A percentile compares a stretch with the other conserved stretches of the same genome.
Evolutionary conservation across 352 stramenopile species (phyloP).

Genomic region (Globisporangium sylvaticum): DNA sequence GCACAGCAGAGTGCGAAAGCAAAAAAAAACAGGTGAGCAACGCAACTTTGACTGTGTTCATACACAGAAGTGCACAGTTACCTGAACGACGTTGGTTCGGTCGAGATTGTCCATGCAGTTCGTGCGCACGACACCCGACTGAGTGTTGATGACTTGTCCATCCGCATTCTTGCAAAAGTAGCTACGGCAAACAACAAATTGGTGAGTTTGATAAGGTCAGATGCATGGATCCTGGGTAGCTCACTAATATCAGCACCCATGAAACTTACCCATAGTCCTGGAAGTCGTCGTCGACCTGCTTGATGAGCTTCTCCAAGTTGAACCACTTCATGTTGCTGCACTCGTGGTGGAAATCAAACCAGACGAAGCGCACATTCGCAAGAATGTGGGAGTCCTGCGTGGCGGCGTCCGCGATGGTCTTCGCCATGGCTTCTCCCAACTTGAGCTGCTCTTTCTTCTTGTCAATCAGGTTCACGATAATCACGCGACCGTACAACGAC

Average conservation of each 20-base stretch:
- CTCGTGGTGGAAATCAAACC: slow-evolving; percentile 98
- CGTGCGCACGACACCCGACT: slow-evolving; percentile 92
- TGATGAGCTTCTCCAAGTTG: slow-evolving; percentile 89
- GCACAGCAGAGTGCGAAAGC: neutral
- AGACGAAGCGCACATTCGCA: slow-evolving; percentile 72
- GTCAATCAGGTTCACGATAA: slow-evolving; percentile 95
- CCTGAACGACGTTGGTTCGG: slow-evolving; percentile 83
- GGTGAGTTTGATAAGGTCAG: neutral
- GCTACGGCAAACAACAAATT: slow-evolving; percentile 22
- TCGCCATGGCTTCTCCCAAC: slow-evolving; percentile 89
- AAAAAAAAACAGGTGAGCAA: neutral
- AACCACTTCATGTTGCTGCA: slow-evolving; percentile 92
- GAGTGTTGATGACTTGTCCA: slow-evolving; percentile 50
- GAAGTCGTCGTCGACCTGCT: slow-evolving; percentile 84
- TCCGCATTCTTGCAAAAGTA: slow-evolving; percentile 57
- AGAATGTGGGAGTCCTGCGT: slow-evolving; percentile 60
- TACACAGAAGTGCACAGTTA: slow-evolving; percentile 10
- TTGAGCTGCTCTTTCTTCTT: slow-evolving; percentile 92
- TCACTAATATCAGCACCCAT: neutral
- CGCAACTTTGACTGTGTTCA: no score
- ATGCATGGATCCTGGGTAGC: neutral
- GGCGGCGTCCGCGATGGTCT: slow-evolving; percentile 45
- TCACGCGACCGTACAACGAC: slow-evolving; percentile 65
- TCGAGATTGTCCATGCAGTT: slow-evolving; percentile 99
- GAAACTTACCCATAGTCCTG: slow-evolving; percentile 52